Percentiles rank a stretch among this genome's conserved stretches.
Conservation (phyloP, 495 filamentous ascomycete species). For the Friedmanniomyces simplex region DNA sequence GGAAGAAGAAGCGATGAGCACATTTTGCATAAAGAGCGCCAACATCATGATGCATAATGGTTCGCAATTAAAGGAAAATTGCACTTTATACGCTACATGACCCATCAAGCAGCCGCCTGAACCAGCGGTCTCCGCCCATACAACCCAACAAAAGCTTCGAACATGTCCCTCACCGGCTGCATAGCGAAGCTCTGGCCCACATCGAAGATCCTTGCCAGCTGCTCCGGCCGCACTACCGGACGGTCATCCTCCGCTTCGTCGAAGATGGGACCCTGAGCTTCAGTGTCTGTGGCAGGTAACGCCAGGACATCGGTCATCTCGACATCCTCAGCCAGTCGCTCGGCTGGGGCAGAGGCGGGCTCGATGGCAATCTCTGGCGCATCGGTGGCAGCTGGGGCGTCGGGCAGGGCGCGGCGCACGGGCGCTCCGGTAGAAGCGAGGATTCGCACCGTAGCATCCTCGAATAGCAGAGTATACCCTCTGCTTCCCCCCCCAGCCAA, state of each 20-base stretch:
- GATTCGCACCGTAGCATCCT: conserved; percentile 39
- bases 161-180: conserved; percentile 67
- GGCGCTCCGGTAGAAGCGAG: conserved; percentile 34
- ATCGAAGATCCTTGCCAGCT: conserved; percentile 64
- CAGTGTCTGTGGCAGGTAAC: conserved; percentile 22
- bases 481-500: conserved; percentile 33
- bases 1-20: conserved; percentile 52
- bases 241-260: conserved; percentile 33
- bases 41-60: too few species aligned
- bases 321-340: conserved; percentile 34
- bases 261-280: conserved; percentile 8
- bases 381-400: background rate
- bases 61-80: background rate
- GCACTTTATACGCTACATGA: background rate
- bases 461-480: conserved; percentile 41
- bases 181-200: conserved; percentile 62
- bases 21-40: too few species aligned
- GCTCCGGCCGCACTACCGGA: conserved; percentile 51
- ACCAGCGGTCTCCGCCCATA: conserved; percentile 29
- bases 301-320: conserved; percentile 30
- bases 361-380: background rate
- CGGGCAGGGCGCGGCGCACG: conserved; percentile 11
- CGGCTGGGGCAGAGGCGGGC: conserved; percentile 34
- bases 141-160: conserved; percentile 58
- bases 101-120: background rate